These are phyloP conservation scores for Phytophthora nicotianae DNA, from an alignment of 352 stramenopile species.

Conservation along the genomic window DNA sequence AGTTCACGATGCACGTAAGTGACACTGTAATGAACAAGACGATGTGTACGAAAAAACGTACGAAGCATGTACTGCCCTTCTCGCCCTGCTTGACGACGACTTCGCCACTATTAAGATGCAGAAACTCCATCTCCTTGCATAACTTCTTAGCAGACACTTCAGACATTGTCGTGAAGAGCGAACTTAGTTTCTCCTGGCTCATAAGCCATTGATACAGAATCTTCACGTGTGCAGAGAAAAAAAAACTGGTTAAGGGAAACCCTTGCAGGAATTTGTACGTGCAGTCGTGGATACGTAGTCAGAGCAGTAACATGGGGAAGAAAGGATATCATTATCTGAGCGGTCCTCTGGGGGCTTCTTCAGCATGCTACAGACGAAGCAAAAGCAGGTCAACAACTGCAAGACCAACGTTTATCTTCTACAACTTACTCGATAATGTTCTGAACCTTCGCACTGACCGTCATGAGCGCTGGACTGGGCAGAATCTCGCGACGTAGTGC, in stretches of 20 bases:
- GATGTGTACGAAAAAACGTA: slow-evolving; percentile 23
- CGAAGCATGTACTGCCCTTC: slow-evolving; percentile 87
- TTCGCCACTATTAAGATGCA: slow-evolving; percentile 66
- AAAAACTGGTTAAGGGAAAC: slow-evolving; percentile 11
- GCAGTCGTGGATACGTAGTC: too few species aligned
- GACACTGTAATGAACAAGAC: neutral
- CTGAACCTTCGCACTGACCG: slow-evolving; percentile 64
- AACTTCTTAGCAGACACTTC: slow-evolving; percentile 85
- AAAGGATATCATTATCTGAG: slow-evolving; percentile 64
- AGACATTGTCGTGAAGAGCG: slow-evolving; percentile 86
- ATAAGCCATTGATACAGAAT: slow-evolving; percentile 86
- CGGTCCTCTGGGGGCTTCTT: slow-evolving; percentile 70
- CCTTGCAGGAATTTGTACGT: neutral
- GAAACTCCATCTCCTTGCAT: slow-evolving; percentile 88
- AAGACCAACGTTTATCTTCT: neutral
- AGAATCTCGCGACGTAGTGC: slow-evolving; percentile 40
- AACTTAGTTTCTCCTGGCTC: slow-evolving; percentile 88
- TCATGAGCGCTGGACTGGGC: slow-evolving; percentile 61
- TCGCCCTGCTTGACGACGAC: slow-evolving; percentile 86
- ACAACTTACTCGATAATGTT: slow-evolving; percentile 66
- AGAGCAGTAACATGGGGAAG: slow-evolving; percentile 1
- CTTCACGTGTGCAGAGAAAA: slow-evolving; percentile 50
- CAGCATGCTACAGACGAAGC: slow-evolving; percentile 47
- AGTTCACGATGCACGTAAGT: neutral
- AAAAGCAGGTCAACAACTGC: neutral